Evolutionary conservation across 148 eudicot genomes (phyloP).

Genomic region (Vaccinium darrowii): DNA sequence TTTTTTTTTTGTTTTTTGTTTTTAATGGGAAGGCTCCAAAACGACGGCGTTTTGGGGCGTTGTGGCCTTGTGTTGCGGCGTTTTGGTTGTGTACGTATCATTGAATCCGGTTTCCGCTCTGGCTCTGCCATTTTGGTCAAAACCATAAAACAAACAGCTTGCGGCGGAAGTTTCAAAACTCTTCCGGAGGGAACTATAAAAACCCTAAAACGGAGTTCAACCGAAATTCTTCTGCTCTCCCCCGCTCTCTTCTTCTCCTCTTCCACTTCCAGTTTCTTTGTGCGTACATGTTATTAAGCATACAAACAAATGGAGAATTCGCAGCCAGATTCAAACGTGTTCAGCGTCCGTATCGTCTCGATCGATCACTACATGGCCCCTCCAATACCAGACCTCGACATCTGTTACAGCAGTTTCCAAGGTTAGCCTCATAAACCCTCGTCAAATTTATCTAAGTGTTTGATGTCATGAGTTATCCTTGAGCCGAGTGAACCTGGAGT

Average conservation of each 20-base stretch:
- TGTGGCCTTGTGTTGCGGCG: no score
- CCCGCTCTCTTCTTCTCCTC: not conserved
- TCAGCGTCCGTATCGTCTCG: slow-evolving; percentile 83
- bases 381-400: slow-evolving; percentile 65
- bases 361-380: slow-evolving; percentile 82
- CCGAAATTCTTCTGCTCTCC: not conserved
- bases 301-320: slow-evolving; percentile 34
- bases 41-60: no score
- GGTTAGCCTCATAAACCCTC: slow-evolving; percentile 32
- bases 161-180: not conserved
- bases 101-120: no score
- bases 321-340: slow-evolving; percentile 39
- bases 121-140: no score
- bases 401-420: slow-evolving; percentile 71
- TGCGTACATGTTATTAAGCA: not conserved
- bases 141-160: not conserved
- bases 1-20: no score
- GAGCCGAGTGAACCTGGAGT: not conserved
- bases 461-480: not conserved
- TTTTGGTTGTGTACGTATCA: no score
- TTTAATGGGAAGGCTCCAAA: no score
- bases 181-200: not conserved
- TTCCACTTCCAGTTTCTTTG: not conserved
- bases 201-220: not conserved
- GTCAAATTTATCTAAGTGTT: not conserved